These are phyloP conservation scores for Fusarium sp. DNA, from an alignment of 2,329 filamentous ascomycete genomes.

Conservation along the genomic window DNA sequence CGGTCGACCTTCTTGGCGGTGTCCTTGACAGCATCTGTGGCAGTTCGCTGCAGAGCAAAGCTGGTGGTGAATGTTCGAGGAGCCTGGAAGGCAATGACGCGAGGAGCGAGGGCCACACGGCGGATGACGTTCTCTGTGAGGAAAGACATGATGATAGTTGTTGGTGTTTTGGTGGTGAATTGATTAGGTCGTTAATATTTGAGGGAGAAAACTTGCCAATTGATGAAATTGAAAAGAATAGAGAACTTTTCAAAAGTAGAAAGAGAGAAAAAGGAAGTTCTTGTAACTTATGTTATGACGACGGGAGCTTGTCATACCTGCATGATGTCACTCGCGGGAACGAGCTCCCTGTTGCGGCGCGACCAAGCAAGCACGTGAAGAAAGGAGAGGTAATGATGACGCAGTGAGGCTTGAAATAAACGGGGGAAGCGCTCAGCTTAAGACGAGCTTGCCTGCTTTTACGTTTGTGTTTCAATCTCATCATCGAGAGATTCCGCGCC, in stretches of 20 bases:
- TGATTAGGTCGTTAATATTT: not conserved
- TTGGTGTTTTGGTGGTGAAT: slow-evolving; percentile 8
- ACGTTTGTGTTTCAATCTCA: slow-evolving; percentile 8
- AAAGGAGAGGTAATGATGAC: slow-evolving; percentile 44
- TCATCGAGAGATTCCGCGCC: slow-evolving; percentile 34
- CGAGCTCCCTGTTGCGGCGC: slow-evolving; percentile 36
- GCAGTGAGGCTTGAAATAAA: slow-evolving; percentile 35
- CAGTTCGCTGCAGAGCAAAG: slow-evolving; percentile 59
- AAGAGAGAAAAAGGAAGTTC: slow-evolving; percentile 20
- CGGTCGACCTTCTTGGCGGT: slow-evolving; percentile 70
- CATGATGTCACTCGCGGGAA: slow-evolving; percentile 48
- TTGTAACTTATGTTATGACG: slow-evolving; percentile 41
- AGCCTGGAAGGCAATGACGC: slow-evolving; percentile 54
- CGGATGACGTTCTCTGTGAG: slow-evolving; percentile 61
- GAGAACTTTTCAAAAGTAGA: slow-evolving; percentile 1
- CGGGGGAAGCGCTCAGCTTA: slow-evolving; percentile 8
- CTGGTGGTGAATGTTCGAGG: slow-evolving; percentile 66
- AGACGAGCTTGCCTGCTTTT: slow-evolving; percentile 12
- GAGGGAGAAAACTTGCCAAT: slow-evolving; percentile 15
- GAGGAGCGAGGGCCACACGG: slow-evolving; percentile 57
- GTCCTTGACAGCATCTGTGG: slow-evolving; percentile 69
- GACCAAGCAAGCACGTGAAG: slow-evolving; percentile 38
- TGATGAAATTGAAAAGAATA: slow-evolving; percentile 11
- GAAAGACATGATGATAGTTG: slow-evolving; percentile 61
- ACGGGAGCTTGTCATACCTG: slow-evolving; percentile 25